Evolutionary conservation across 768 basidiomycete species (phyloP), one percentile per base, ranked within the genome.

Genomic region (Mycena floridula): DNA sequence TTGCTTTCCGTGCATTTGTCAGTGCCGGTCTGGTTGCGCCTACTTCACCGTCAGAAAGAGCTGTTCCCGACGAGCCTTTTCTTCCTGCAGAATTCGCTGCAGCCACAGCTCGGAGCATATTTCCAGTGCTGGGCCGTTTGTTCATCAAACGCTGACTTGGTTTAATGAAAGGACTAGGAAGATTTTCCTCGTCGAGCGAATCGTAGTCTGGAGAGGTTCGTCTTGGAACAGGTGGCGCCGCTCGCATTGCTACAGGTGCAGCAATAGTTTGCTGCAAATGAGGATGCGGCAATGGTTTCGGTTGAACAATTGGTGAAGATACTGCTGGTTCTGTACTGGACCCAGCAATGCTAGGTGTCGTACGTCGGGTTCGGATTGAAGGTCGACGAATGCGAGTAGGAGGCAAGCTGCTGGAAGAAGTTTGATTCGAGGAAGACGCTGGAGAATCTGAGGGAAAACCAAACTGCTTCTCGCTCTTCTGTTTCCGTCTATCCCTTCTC

Each of bases 101-200:
- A 4, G 85, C 85, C 12, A 83, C 71, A 3, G 72, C 79, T 15
- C 85, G 64, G 43, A 87, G 57, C 21, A 76, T 52, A 39, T 78
- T 71, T 0, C 77, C 79, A 20, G 63, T 69, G 52, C 77, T 81
- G 25, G 66, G 63, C 38, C 77, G 59, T 52, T 73, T 77, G 35
- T 44, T 42, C 22, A 59, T 45, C 21, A 40, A 54, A 54, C 44
- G 44, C 24, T 80, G 79, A 4, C 48, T 61, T 40, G 76, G 70
- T 56, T 83, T 85, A 35, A 91, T 58, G 63, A 91, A 91, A 5
- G 89, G 89, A 56, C 85, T 88, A 0, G 89, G 89, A 0, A 91
- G 70, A 59, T 89, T 90, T 59, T 89, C 88, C 57, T 89, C 89
- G 56, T 91, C 87, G 1, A 70, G 69, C 8, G 84, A 53, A 58